Evolutionary conservation across 306 rosid genomes (phyloP).

Genomic region (Gleditsia sinensis): DNA sequence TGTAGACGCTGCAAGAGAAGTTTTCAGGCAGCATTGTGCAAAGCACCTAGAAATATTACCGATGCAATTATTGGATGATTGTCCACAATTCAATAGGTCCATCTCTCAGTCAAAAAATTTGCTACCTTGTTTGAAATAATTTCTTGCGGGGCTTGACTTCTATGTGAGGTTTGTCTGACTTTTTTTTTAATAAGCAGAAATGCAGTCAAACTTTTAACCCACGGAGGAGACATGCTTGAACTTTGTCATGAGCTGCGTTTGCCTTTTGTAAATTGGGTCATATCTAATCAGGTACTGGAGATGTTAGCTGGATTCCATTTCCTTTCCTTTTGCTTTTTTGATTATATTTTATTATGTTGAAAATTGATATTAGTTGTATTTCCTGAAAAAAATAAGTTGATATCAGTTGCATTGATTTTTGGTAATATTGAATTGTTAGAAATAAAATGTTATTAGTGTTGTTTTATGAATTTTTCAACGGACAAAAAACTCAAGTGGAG

Average conservation of each 20-base stretch:
- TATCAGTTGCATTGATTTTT: background rate
- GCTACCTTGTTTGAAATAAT: constrained; percentile 22
- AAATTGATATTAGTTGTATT: constrained; percentile 3
- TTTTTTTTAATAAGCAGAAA: constrained; percentile 49
- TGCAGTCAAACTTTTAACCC: constrained; percentile 87
- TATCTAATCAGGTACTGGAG: constrained; percentile 71
- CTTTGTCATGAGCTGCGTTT: constrained; percentile 86
- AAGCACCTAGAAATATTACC: constrained; percentile 76
- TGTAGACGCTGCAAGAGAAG: constrained; percentile 65
- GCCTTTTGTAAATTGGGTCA: constrained; percentile 82
- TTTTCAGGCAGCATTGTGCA: constrained; percentile 86
- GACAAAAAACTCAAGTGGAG: constrained; percentile 16
- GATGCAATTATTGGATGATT: constrained; percentile 72
- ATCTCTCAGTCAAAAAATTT: constrained; percentile 27
- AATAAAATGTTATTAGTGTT: constrained; percentile 4
- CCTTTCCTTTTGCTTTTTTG: background rate
- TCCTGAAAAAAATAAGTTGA: background rate
- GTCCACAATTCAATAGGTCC: constrained; percentile 76
- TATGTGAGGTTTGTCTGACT: constrained; percentile 32
- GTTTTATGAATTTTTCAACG: background rate
- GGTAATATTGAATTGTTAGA: constrained; percentile 6
- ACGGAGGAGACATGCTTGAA: constrained; percentile 97
- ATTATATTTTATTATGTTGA: constrained; percentile 17
- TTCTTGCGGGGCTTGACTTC: constrained; percentile 21
- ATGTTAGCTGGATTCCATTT: constrained; percentile 23